Base-by-base conservation (phyloP, 306 rosid genomes). In the Geum urbanum region DNA sequence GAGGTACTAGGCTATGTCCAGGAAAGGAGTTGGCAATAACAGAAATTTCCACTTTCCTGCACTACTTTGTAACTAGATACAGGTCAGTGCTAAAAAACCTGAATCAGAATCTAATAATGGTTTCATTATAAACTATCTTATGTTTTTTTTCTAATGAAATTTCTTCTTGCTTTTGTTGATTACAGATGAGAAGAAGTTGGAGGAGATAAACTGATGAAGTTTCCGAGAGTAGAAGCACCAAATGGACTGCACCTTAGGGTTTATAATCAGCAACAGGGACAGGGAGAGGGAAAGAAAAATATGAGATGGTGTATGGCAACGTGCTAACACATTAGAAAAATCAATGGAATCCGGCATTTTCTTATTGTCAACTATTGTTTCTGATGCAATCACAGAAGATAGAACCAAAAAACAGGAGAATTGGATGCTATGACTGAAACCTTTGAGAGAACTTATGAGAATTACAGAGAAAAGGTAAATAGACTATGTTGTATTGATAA, bases 131-230 rank as follows among this genome's bases (percentile, higher is more conserved):
- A 27, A 10, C 14, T 40, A 7, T 19, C 16, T 43, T 43, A 6
- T 41, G 7, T 6, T 43, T 43, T 62, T 63, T 7, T 44, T 44
- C 4, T 45, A 19, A 64, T 19, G 3, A 7, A 27, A 27, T 27
- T 16, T 45, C 15, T 65, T 37, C 2, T 35, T 20, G 12, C 0
- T 6, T 46, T 46, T 51, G 6, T 9, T 24, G 0, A 15, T 66
- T 82, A 82, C 84, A 92, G 98, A 77, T 92, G 98, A 97, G 96
- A 92, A 76, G 98, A 90, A 87, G 84, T 88, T 71, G 97, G 98
- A 62, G 98, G 96, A 71, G 91, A 92, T 20, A 84, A 86, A 79
- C 79, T 92, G 27, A 73, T 84, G 97, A 92, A 85, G 69, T 92
- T 92, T 83, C 98, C 98, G n/a, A n/a, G 97, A 78, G 97, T 92